Conservation (phyloP, 768 basidiomycete species). For the Crucibulum laeve region DNA sequence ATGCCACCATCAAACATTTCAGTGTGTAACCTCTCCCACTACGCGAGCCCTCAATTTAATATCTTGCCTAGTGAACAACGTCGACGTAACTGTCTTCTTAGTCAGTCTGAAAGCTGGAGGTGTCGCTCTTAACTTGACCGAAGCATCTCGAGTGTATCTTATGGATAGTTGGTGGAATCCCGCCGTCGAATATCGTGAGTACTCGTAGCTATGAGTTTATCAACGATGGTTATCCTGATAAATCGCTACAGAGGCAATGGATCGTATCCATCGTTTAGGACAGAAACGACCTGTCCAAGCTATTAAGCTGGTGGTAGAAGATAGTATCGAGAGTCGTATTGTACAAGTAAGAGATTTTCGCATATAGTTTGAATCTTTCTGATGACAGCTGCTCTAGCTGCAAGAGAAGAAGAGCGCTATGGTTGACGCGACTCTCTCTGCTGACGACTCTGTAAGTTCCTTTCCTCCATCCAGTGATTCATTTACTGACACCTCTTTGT, state of each 20-base stretch:
- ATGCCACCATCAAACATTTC: conserved; percentile 92
- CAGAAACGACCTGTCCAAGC: conserved; percentile 91
- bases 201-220: not conserved
- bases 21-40: conserved; percentile 45
- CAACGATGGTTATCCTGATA: not conserved
- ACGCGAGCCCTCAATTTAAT: not conserved
- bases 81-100: conserved; percentile 95
- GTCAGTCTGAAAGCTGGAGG: conserved; percentile 96
- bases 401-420: conserved; percentile 97
- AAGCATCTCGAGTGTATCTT: conserved; percentile 89
- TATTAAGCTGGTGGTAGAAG: conserved; percentile 91
- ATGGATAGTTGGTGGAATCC: conserved; percentile 99
- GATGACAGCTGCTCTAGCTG: conserved; percentile 35
- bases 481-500: conserved; percentile 8
- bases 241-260: conserved; percentile 77
- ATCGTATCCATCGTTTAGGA: conserved; percentile 94
- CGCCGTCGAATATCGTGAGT: conserved; percentile 85
- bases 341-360: conserved; percentile 53
- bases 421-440: conserved; percentile 83
- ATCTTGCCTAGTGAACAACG: conserved; percentile 68
- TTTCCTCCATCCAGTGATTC: not conserved
- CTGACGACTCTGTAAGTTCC: conserved; percentile 69
- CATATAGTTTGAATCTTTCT: not conserved
- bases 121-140: conserved; percentile 85
- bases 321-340: conserved; percentile 94